Evolutionary conservation across 2,329 filamentous ascomycete species (phyloP), one percentile per base, ranked within the genome.

Genomic region (Lasiodiplodia citricola): DNA sequence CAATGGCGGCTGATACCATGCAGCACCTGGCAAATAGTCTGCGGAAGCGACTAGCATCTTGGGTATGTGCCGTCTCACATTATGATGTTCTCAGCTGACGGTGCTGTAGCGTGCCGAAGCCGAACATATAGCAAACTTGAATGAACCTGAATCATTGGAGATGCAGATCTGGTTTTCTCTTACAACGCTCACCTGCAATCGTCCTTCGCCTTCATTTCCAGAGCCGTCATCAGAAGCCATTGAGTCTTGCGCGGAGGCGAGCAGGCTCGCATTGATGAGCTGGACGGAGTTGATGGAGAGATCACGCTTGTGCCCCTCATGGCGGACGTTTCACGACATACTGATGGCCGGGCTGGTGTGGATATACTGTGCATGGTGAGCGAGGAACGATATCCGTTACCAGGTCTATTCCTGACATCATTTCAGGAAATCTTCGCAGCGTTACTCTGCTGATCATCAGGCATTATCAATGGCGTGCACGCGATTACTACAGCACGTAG

Each of bases 331-430:
- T 25, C 41, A 62, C 25, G 23, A 44, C 21, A 47, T 50, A 13
- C 28, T 62, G 18, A 62, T 62, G 41, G 21, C 28, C 8, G 38
- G 41, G 7, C 57, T 62, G 14, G 57, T 62, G 13, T 60, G 56
- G 56, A 47, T 31, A 47, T 44, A 62, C 38, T 62, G 41, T 41
- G 37, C 37, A 14, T 58, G 56, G 56, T 58, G 31, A 44, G 56
- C 28, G 35, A 10, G n/a, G n/a, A 25, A 14, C 28, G 8, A 23
- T 18, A 23, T n/a, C 7, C 8, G 3, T 38, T 16, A 4, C 25
- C 28, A 37, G 16, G 38, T 44, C 35, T 31, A n/a, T 11, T 7
- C 18, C 7, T 47, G n/a, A 31, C 7, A 28, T 3, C n/a, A 47
- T 2, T 23, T 23, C 16, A 50, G 37, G 57, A 50, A 50, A 50